These are phyloP conservation scores for Colletotrichum orbiculare DNA, from an alignment of 2,329 filamentous ascomycete species.

Conservation along the genomic window DNA sequence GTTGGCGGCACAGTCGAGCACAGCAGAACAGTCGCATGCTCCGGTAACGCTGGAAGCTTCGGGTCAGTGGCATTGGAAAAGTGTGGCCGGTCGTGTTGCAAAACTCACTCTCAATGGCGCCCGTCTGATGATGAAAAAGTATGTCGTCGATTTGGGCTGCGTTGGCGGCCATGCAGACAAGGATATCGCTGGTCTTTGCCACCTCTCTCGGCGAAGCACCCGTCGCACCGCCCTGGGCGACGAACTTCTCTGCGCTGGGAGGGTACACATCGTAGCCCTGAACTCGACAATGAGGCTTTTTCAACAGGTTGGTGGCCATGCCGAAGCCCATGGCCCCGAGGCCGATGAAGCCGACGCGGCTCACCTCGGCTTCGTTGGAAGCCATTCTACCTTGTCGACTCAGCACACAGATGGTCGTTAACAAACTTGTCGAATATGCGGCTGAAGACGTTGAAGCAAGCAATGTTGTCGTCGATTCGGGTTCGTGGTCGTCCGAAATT, in stretches of 20 bases:
- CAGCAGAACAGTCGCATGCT: slow-evolving; percentile 40
- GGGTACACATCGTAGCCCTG: slow-evolving; percentile 47
- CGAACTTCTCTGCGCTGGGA: slow-evolving; percentile 44
- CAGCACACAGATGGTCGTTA: no score
- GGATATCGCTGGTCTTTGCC: slow-evolving; percentile 42
- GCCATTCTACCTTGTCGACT: slow-evolving; percentile 14
- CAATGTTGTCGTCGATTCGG: no score
- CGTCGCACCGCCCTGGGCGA: slow-evolving; percentile 39
- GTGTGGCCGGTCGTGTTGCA: not conserved
- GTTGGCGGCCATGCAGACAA: slow-evolving; percentile 51
- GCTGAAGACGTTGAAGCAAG: no score
- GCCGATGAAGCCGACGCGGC: slow-evolving; percentile 47
- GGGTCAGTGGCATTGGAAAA: slow-evolving; percentile 3
- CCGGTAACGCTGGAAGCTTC: slow-evolving; percentile 28
- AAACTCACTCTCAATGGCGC: slow-evolving; percentile 37
- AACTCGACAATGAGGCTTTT: slow-evolving; percentile 44
- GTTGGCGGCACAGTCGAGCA: slow-evolving; percentile 51
- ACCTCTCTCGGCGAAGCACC: slow-evolving; percentile 42
- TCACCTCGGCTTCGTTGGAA: slow-evolving; percentile 15
- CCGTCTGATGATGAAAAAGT: slow-evolving; percentile 45
- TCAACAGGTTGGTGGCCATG: slow-evolving; percentile 48
- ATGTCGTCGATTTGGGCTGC: slow-evolving; percentile 46
- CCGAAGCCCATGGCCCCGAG: slow-evolving; percentile 52
- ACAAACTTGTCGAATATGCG: no score
- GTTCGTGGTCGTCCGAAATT: slow-evolving; percentile 9